Evolutionary conservation across 176 grass and related monocot species (phyloP), one percentile per base, ranked within the genome.

Genomic region (Carex scoparia): DNA sequence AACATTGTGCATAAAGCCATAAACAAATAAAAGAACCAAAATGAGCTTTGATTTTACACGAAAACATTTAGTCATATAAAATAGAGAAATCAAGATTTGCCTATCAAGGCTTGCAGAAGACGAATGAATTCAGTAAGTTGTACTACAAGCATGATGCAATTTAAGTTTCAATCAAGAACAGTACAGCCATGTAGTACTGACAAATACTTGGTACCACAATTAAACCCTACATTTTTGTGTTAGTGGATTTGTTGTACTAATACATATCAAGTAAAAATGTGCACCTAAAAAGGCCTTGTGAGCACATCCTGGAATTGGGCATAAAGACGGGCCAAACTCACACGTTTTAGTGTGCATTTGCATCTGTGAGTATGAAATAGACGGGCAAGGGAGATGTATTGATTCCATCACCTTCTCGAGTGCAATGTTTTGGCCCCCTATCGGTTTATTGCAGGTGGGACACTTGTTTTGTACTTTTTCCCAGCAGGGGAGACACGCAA

Each of bases 291-390:
- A 92, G 42, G 86, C 89, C 35, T n/a, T 86, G 48, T 90, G 90
- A 28, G 54, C 40, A 65, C 92, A 97, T 13, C 56, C 67, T 18
- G 64, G 80, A 69, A 87, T 80, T 15, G 94, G 92, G 65, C 94
- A 97, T 18, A 3, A 1, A 2, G 73, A 92, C 8, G 92, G 86
- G 35, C 86, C 59, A 59, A 84, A 91, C 18, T 73, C 75, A 74
- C 94, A 97, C 28, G 58, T 28, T 80, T 94, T 72, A 85, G 91
- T 87, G 10, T 97, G 94, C 1, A 59, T 37, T 70, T 67, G 19
- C 84, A 82, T 90, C 23, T 87, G 77, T 0, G 55, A 18, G 59
- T 94, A 94, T 60, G 84, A 49, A 38, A 92, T 58, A 35, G 87
- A 38, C 35, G 73, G 69, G 10, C 91, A 97, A 1, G 86, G 67